Conservation (phyloP, 495 filamentous ascomycete species). For the Lentithecium fluviatile region DNA sequence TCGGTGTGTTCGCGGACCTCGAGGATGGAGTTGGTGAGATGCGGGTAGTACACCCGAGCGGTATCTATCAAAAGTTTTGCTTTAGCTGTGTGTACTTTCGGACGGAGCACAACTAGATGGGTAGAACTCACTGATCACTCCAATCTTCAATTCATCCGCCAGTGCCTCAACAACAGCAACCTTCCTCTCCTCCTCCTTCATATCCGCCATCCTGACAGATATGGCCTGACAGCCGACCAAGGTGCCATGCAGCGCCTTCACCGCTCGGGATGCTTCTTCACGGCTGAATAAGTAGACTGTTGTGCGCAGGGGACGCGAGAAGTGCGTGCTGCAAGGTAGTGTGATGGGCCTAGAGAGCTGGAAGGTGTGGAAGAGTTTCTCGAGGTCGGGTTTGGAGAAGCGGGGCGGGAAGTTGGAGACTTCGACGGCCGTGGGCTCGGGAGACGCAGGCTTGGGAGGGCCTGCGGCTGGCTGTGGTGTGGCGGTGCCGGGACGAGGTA, state of each 20-base stretch:
- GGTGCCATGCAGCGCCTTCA: neutral
- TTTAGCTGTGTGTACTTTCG: too few relatives aligned
- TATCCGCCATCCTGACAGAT: neutral
- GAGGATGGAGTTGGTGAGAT: neutral
- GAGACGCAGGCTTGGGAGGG: too few relatives aligned
- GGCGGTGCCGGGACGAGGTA: too few relatives aligned
- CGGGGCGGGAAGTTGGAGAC: neutral
- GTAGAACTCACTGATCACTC: neutral
- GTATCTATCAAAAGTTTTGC: neutral
- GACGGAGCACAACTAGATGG: too few relatives aligned
- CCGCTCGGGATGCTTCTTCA: neutral
- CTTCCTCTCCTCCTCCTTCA: neutral
- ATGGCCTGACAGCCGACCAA: neutral
- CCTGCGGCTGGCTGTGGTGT: too few relatives aligned
- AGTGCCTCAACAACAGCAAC: neutral
- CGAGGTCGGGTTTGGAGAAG: neutral
- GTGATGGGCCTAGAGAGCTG: neutral
- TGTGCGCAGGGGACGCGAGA: neutral
- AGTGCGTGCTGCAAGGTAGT: neutral
- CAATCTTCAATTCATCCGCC: neutral
- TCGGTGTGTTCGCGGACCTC: neutral
- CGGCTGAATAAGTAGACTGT: neutral
- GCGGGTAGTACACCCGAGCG: neutral
- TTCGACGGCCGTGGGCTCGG: too few relatives aligned
- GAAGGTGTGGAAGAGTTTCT: neutral